Evolutionary conservation across 345 rosid genomes (phyloP).

Genomic region (Erodium maritimum): DNA sequence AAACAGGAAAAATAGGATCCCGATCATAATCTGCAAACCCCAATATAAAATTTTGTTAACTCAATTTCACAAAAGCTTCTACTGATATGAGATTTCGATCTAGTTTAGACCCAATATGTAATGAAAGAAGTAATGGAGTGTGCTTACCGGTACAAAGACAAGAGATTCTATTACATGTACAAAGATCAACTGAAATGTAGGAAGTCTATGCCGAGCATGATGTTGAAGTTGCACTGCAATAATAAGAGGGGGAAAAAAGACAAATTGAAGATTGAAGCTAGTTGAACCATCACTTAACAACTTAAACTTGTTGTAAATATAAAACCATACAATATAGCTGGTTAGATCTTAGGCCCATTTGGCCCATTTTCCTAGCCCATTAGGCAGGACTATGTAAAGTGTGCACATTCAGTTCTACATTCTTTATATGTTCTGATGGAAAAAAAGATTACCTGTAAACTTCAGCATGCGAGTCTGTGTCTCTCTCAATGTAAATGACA

Average conservation of each 20-base stretch:
- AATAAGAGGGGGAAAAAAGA: too few relatives aligned
- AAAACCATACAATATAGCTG: too few relatives aligned
- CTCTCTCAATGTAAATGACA: constrained; percentile 94
- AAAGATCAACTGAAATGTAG: constrained; percentile 96
- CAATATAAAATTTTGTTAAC: constrained; percentile 2
- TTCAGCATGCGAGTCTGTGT: constrained; percentile 97
- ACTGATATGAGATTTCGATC: too few relatives aligned
- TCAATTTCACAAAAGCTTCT: not conserved
- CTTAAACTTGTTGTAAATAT: too few relatives aligned
- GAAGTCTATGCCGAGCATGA: constrained; percentile 93
- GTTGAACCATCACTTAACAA: too few relatives aligned
- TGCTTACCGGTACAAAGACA: constrained; percentile 88
- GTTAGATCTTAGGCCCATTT: too few relatives aligned
- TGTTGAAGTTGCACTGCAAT: constrained; percentile 99
- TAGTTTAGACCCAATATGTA: too few relatives aligned
- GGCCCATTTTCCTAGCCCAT: too few relatives aligned
- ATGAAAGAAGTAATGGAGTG: not conserved
- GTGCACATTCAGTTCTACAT: too few relatives aligned
- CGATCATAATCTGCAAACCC: constrained; percentile 90
- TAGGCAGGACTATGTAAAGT: too few relatives aligned
- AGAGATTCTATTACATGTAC: constrained; percentile 95
- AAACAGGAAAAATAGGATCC: constrained; percentile 87
- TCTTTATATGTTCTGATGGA: constrained; percentile 38
- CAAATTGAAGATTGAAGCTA: too few relatives aligned
- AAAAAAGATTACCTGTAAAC: constrained; percentile 85